Conservation (phyloP, 2,329 filamentous ascomycete genomes). For the Alternaria brassicicola region DNA sequence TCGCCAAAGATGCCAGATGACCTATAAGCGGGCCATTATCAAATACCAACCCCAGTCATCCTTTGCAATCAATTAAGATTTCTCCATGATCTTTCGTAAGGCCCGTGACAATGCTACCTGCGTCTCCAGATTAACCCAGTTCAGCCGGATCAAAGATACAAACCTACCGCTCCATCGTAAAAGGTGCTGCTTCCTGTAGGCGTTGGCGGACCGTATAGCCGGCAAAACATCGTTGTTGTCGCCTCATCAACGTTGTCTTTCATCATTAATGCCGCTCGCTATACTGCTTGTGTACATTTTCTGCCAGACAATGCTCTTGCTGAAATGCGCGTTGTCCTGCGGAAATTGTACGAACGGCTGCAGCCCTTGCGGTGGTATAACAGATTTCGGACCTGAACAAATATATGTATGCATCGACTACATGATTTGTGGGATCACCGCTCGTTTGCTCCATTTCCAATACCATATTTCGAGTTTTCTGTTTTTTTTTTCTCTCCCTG, state of each 20-base stretch:
- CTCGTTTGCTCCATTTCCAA: background rate
- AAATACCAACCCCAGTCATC: background rate
- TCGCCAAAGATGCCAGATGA: background rate
- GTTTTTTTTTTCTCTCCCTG: background rate
- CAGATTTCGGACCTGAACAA: constrained; percentile 4
- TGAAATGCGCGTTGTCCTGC: constrained; percentile 17
- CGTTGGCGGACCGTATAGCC: constrained; percentile 38
- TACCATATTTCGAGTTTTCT: background rate
- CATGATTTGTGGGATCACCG: background rate
- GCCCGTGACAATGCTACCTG: background rate
- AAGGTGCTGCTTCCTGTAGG: constrained; percentile 15
- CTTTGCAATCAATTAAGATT: constrained; percentile 7
- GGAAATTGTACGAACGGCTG: constrained; percentile 27
- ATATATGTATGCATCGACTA: constrained; percentile 24
- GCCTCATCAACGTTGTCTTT: constrained; percentile 19
- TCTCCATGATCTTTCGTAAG: background rate
- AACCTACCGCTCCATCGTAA: constrained; percentile 10
- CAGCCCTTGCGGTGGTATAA: background rate
- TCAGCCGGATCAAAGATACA: constrained; percentile 23
- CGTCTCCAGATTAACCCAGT: constrained; percentile 10
- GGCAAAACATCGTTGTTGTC: constrained; percentile 21
- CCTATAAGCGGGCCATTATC: background rate
- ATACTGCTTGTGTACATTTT: constrained; percentile 32
- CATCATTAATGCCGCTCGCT: constrained; percentile 33
- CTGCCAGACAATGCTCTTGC: constrained; percentile 9